Percentiles rank a stretch among this genome's conserved stretches.
Evolutionary conservation across 148 eudicot species (phyloP).

Genomic region (Chenopodium album): DNA sequence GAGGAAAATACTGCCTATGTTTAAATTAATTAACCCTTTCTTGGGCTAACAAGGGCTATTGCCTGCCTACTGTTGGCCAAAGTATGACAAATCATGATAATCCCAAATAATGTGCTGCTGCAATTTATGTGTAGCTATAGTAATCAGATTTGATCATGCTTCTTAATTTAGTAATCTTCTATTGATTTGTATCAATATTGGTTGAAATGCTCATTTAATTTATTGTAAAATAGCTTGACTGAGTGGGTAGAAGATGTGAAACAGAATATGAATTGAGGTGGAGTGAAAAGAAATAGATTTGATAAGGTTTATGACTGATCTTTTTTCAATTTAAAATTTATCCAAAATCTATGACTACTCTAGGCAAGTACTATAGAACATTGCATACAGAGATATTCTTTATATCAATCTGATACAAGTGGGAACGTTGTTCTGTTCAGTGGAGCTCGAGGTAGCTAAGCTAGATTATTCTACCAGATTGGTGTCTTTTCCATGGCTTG

Average conservation of each 20-base stretch:
- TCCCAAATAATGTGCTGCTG: neutral
- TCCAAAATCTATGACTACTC: slow-evolving; percentile 9
- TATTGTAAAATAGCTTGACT: neutral
- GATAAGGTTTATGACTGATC: slow-evolving; percentile 10
- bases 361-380: slow-evolving; percentile 19
- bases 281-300: neutral
- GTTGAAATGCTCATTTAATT: neutral
- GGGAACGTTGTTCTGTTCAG: neutral
- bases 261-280: neutral
- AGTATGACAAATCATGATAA: neutral
- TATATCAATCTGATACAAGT: neutral
- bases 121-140: neutral
- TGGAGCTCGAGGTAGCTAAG: neutral
- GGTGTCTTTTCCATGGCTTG: neutral
- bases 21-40: no score
- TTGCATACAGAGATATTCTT: neutral
- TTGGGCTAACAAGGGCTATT: neutral
- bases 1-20: neutral
- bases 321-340: neutral
- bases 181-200: neutral
- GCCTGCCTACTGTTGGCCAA: neutral
- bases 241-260: slow-evolving; percentile 1
- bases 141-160: neutral
- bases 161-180: neutral
- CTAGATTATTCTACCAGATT: no score